Percentiles rank a stretch among this genome's conserved stretches.
Evolutionary conservation across 2,329 filamentous ascomycete genomes (phyloP).

Genomic region (Geoglossum cookeanum): DNA sequence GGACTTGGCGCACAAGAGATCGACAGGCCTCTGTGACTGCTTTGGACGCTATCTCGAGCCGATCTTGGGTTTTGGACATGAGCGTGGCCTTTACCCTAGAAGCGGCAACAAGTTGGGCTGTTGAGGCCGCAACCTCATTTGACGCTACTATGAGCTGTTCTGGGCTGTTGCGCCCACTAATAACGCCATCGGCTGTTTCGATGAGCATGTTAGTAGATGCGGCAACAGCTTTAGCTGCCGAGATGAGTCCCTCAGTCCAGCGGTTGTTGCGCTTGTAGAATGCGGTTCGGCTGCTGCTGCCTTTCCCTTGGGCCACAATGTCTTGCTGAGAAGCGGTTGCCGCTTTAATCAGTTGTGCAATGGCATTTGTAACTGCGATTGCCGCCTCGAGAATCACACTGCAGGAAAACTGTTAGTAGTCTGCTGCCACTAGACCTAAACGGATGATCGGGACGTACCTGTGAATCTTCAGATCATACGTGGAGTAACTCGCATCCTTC

Average conservation of each 20-base stretch:
- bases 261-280: conserved; percentile 99
- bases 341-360: conserved; percentile 84
- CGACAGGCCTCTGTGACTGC: conserved; percentile 81
- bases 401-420: background rate
- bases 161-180: conserved; percentile 76
- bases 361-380: conserved; percentile 81
- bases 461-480: conserved; percentile 90
- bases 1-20: conserved; percentile 76
- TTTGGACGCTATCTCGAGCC: conserved; percentile 76
- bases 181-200: conserved; percentile 90
- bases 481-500: conserved; percentile 71
- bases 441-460: conserved; percentile 26
- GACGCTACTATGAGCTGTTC: conserved; percentile 96
- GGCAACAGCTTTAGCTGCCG: conserved; percentile 89
- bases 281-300: conserved; percentile 68
- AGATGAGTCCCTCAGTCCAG: conserved; percentile 96
- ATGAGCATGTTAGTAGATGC: conserved; percentile 88
- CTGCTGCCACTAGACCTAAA: background rate
- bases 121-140: conserved; percentile 90
- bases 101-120: conserved; percentile 88
- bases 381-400: conserved; percentile 74
- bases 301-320: conserved; percentile 84
- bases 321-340: conserved; percentile 86
- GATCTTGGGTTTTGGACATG: conserved; percentile 93
- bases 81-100: conserved; percentile 93